These are phyloP conservation scores for Fusarium goolgardi DNA, from an alignment of 2,329 filamentous ascomycete species.

Conservation along the genomic window DNA sequence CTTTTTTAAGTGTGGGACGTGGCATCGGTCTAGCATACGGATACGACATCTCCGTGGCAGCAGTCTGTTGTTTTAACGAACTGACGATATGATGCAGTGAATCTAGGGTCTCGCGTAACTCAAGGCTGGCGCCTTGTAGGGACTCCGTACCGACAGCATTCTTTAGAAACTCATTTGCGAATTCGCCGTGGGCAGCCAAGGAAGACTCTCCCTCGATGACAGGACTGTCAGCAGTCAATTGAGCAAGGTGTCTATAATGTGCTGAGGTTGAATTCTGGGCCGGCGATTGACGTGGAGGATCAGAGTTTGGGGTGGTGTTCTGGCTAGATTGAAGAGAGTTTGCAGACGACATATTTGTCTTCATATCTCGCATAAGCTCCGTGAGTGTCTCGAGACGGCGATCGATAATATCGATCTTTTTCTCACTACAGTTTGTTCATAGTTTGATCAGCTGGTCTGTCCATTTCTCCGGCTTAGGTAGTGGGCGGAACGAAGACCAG, in stretches of 20 bases:
- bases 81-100: constrained; percentile 49
- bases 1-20: constrained; percentile 36
- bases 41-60: constrained; percentile 42
- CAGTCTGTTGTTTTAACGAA: constrained; percentile 44
- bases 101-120: constrained; percentile 52
- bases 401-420: constrained; percentile 55
- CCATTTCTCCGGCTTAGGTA: not conserved
- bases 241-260: constrained; percentile 34
- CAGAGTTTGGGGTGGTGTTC: constrained; percentile 31
- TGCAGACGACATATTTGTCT: constrained; percentile 39
- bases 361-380: constrained; percentile 51
- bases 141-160: constrained; percentile 51
- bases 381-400: constrained; percentile 52
- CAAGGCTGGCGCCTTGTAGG: constrained; percentile 45
- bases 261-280: constrained; percentile 31
- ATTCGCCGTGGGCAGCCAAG: constrained; percentile 59
- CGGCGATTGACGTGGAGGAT: constrained; percentile 28
- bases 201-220: constrained; percentile 60
- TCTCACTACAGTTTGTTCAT: constrained; percentile 46
- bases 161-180: constrained; percentile 59
- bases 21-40: constrained; percentile 37
- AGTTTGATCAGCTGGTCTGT: not conserved
- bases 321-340: constrained; percentile 15
- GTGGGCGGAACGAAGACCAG: not conserved
- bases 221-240: constrained; percentile 44